These are phyloP conservation scores for Silene uniflora DNA, from an alignment of 148 eudicot species.

Conservation along the genomic window DNA sequence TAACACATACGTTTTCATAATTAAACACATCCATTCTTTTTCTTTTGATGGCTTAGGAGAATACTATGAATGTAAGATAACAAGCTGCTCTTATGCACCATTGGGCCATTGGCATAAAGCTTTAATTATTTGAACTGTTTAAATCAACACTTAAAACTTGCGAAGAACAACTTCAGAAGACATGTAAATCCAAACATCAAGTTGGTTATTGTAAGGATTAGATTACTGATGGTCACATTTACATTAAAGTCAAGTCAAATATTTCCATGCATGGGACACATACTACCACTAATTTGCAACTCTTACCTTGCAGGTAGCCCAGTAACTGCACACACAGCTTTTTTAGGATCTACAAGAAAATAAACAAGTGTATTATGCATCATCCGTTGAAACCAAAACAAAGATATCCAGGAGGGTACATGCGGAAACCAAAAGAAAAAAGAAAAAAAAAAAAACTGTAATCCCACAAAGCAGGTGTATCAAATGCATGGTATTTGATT, in stretches of 20 bases:
- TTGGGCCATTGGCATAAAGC: neutral
- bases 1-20: neutral
- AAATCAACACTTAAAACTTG: neutral
- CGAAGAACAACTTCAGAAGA: neutral
- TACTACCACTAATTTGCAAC: neutral
- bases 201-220: neutral
- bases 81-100: neutral
- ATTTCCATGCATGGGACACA: neutral
- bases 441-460: neutral
- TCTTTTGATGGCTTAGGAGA: neutral
- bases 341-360: constrained; percentile 61
- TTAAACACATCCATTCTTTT: neutral
- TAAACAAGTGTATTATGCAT: constrained; percentile 15
- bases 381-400: constrained; percentile 7
- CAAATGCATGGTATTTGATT: neutral
- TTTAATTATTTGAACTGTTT: neutral
- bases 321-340: constrained; percentile 70
- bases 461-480: neutral
- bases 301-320: constrained; percentile 86
- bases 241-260: neutral
- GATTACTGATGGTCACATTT: too few species aligned
- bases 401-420: neutral
- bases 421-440: neutral
- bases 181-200: too few species aligned
- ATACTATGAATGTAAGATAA: neutral